phyloP scores from a whole-genome alignment of 2,329 filamentous ascomycete species.

The Aschersonia sp. region DNA sequence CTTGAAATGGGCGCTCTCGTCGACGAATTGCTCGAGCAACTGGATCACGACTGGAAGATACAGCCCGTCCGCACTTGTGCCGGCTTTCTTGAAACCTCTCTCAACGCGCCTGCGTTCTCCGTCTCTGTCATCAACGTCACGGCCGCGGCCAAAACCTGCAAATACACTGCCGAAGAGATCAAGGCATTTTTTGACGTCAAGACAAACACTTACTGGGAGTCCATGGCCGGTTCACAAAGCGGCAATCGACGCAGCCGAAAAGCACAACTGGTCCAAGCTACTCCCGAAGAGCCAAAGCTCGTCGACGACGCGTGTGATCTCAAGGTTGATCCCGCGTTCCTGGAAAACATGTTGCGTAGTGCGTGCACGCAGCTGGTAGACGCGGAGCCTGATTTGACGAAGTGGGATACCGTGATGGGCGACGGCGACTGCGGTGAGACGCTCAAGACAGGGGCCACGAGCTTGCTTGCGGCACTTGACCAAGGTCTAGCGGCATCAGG shows the following conservation, averaged over 20 bases:
- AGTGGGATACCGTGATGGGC: slow-evolving; percentile 48
- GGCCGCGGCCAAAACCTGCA: slow-evolving; percentile 26
- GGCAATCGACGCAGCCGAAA: slow-evolving; percentile 17
- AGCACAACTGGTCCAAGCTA: slow-evolving; percentile 26
- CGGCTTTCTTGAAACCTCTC: slow-evolving; percentile 55
- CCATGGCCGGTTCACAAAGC: slow-evolving; percentile 30
- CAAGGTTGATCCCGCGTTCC: slow-evolving; percentile 32
- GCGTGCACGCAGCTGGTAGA: slow-evolving; percentile 37
- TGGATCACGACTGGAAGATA: slow-evolving; percentile 30
- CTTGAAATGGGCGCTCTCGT: slow-evolving; percentile 41
- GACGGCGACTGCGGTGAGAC: slow-evolving; percentile 55
- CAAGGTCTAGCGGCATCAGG: slow-evolving; percentile 23
- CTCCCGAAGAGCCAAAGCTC: slow-evolving; percentile 18
- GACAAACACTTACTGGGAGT: slow-evolving; percentile 43
- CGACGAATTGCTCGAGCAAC: slow-evolving; percentile 36
- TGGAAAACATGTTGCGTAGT: slow-evolving; percentile 40
- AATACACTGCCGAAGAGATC: slow-evolving; percentile 37
- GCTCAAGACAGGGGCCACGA: slow-evolving; percentile 35
- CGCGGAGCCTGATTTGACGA: slow-evolving; percentile 48
- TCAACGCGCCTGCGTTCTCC: slow-evolving; percentile 59
- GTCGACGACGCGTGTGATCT: slow-evolving; percentile 26
- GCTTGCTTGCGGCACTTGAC: slow-evolving; percentile 31
- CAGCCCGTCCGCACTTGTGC: slow-evolving; percentile 39
- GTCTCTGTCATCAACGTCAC: slow-evolving; percentile 50
- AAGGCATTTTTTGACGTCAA: slow-evolving; percentile 49